Conservation (phyloP, 2,329 filamentous ascomycete genomes). For the Aspergillus felis region DNA sequence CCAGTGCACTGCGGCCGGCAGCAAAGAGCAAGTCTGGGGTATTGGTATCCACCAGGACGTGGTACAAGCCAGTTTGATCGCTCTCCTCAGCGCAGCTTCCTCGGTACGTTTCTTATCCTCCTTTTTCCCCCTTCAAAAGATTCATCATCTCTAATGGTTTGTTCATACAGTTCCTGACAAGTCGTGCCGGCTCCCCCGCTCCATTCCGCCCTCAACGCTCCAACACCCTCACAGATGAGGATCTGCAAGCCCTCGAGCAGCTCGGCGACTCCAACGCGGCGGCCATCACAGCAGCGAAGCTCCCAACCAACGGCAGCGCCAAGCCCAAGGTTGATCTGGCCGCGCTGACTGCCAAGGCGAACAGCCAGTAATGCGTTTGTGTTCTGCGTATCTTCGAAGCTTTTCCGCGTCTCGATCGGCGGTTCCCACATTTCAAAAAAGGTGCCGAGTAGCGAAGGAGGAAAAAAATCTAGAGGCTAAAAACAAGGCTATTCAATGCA, state of each 20-base stretch:
- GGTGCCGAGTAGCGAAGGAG: not conserved
- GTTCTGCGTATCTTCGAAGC: not conserved
- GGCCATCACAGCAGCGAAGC: conserved; percentile 9
- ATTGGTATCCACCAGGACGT: conserved; percentile 78
- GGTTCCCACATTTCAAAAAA: not conserved
- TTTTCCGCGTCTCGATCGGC: not conserved
- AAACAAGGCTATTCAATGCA: not conserved
- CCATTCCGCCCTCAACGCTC: conserved; percentile 57
- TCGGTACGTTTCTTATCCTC: conserved; percentile 58
- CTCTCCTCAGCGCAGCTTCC: conserved; percentile 77
- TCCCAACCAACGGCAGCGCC: conserved; percentile 22
- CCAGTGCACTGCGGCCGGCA: conserved; percentile 70
- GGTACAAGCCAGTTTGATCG: conserved; percentile 82
- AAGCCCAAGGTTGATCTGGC: conserved; percentile 35
- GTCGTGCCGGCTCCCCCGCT: conserved; percentile 65
- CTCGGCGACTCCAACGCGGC: conserved; percentile 27
- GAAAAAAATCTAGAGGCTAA: not conserved
- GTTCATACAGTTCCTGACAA: conserved; percentile 63
- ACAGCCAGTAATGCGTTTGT: conserved; percentile 20
- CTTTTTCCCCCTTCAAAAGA: not conserved
- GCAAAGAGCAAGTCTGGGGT: conserved; percentile 49
- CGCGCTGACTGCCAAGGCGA: conserved; percentile 35
- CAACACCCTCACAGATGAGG: conserved; percentile 46
- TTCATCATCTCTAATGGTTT: not conserved
- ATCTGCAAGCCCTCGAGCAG: conserved; percentile 42